phyloP scores from a whole-genome alignment of 2,329 filamentous ascomycete genomes.

The Cladosporium sp. region DNA sequence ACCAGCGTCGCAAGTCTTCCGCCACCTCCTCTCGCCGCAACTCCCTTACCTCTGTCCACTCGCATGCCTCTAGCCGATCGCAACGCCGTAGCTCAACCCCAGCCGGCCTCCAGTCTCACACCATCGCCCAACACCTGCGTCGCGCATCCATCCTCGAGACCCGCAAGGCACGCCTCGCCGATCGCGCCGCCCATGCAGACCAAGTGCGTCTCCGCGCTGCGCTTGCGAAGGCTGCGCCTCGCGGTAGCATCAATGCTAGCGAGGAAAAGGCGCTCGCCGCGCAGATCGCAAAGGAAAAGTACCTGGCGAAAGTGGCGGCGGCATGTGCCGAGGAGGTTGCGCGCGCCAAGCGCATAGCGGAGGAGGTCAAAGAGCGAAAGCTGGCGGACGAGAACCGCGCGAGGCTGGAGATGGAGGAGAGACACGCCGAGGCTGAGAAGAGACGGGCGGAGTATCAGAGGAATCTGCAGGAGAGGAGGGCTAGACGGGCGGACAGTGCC shows the following conservation, averaged over 20 bases:
- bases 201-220: conserved; percentile 77
- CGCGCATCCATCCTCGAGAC: conserved; percentile 79
- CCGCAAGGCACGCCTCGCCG: conserved; percentile 75
- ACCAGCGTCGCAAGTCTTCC: conserved; percentile 68
- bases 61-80: conserved; percentile 64
- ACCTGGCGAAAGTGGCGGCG: conserved; percentile 77
- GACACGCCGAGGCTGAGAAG: conserved; percentile 73
- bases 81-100: conserved; percentile 45
- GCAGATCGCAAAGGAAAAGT: conserved; percentile 74
- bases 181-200: conserved; percentile 78
- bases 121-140: conserved; percentile 75
- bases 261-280: conserved; percentile 78
- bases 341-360: conserved; percentile 78
- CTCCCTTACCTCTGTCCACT: conserved; percentile 74
- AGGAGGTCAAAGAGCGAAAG: conserved; percentile 77
- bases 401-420: conserved; percentile 75
- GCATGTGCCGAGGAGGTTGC: conserved; percentile 81
- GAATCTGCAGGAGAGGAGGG: conserved; percentile 50
- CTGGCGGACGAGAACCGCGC: conserved; percentile 71
- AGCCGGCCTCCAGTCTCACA: conserved; percentile 63
- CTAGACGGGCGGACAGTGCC: conserved; percentile 39
- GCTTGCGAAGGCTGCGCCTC: conserved; percentile 68
- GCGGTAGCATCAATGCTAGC: conserved; percentile 58
- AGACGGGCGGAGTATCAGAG: conserved; percentile 59
- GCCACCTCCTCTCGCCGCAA: conserved; percentile 77